Evolutionary conservation across 768 basidiomycete species (phyloP).

Genomic region (Pleurotus citrinopileatus): DNA sequence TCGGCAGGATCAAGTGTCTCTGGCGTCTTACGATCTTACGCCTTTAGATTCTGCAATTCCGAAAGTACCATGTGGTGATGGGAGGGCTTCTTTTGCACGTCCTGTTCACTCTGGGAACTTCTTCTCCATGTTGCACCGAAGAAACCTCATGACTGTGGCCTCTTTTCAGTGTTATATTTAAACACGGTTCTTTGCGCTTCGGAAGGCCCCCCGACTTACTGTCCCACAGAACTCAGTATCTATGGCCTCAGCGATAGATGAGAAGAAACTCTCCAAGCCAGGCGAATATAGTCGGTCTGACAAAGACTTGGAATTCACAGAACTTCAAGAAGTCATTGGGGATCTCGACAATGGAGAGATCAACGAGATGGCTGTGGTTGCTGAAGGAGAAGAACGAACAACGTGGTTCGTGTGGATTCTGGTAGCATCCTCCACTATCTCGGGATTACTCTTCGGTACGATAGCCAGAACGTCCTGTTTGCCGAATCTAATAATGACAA

Average conservation of each 20-base stretch:
- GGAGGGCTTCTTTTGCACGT: not conserved
- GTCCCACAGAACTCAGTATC: not conserved
- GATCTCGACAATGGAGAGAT: slow-evolving; percentile 48
- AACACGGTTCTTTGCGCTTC: not conserved
- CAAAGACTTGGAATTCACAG: slow-evolving; percentile 1
- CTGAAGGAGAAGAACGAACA: slow-evolving; percentile 63
- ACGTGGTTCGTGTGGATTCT: slow-evolving; percentile 80
- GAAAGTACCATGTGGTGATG: slow-evolving; percentile 1
- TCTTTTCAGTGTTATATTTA: not conserved
- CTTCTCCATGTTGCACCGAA: slow-evolving; percentile 8
- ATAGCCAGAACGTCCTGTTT: slow-evolving; percentile 1
- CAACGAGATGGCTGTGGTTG: slow-evolving; percentile 55
- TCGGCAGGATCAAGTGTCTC: too few relatives aligned
- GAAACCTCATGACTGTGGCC: slow-evolving; percentile 7
- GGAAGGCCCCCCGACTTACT: not conserved
- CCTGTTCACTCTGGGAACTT: not conserved
- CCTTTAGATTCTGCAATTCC: too few relatives aligned
- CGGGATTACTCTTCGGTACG: slow-evolving; percentile 73
- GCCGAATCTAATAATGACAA: not conserved
- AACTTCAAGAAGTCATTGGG: slow-evolving; percentile 16
- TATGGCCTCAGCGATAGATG: not conserved
- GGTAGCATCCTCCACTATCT: slow-evolving; percentile 71
- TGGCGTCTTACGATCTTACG: too few relatives aligned
- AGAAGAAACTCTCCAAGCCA: slow-evolving; percentile 3
- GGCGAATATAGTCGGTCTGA: not conserved